A percentile compares a stretch with the other conserved stretches of the same genome.
phyloP scores from a whole-genome alignment of 495 filamentous ascomycete species.

The Hapsidospora chrysogenum region DNA sequence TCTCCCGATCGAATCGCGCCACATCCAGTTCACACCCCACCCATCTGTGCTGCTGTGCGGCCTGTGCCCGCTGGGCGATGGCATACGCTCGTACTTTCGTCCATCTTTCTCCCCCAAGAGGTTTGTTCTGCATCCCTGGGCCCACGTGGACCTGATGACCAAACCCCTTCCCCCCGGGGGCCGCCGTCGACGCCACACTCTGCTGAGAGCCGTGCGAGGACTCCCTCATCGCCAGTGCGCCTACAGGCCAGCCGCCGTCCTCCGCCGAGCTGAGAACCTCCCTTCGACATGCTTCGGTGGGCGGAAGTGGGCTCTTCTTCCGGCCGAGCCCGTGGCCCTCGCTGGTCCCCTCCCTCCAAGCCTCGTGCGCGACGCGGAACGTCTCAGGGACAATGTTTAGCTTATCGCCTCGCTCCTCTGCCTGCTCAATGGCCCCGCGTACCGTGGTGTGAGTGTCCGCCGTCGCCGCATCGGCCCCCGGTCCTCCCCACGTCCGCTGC shows the following conservation, averaged over 20 bases:
- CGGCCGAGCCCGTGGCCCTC: constrained; percentile 8
- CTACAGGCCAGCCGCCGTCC: constrained; percentile 44
- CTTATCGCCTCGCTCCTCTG: constrained; percentile 68
- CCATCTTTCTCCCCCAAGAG: constrained; percentile 68
- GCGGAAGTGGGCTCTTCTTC: constrained; percentile 42
- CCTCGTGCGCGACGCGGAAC: constrained; percentile 56
- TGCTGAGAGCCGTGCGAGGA: no score
- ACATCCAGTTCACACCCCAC: no score
- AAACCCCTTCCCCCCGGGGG: no score
- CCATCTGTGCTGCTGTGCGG: no score
- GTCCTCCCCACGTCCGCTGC: constrained; percentile 92
- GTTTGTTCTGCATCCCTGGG: no score
- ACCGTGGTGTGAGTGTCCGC: constrained; percentile 68
- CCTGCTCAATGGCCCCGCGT: constrained; percentile 68
- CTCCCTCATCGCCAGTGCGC: no score
- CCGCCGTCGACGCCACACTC: no score
- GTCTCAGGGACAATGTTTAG: constrained; percentile 84
- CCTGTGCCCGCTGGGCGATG: constrained; percentile 32
- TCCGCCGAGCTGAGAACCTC: constrained; percentile 45
- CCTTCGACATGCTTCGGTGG: constrained; percentile 59
- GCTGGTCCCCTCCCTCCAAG: constrained; percentile 13
- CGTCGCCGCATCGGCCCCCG: constrained; percentile 75
- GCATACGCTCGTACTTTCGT: constrained; percentile 52
- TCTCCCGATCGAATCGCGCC: no score
- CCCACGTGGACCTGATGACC: no score